Base-by-base conservation (phyloP, 495 filamentous ascomycete genomes). In the Penicillium bialowiezense region DNA sequence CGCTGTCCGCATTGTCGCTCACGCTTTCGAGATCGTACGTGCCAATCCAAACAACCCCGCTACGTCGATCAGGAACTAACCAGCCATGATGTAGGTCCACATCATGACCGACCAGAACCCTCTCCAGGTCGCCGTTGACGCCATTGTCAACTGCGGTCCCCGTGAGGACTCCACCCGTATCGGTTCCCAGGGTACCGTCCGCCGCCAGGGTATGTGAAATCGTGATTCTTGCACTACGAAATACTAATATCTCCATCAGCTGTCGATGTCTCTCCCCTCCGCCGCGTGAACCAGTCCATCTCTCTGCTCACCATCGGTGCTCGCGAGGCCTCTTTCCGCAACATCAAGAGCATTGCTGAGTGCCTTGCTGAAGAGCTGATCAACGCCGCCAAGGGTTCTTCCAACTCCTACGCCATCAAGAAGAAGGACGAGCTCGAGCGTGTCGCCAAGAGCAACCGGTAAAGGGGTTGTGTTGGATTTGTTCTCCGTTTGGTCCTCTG, bases 381-480 rank as follows among this genome's bases (percentile, higher is more conserved):
- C 85, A 99, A 99, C 82, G 95, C 95, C 68, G 93, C 95, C 71
- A 99, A 99, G 88, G 93, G 93, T 60, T 91, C 87, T 85, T 92
- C 88, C 76, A 99, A 99, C 89, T 95, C 89, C 55, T 99, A 97
- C 71, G 93, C 93, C 56, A 99, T 99, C 83, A 99, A 99, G 89
- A 99, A 99, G 90, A 99, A 99, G 91, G 93, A 99, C 74, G 95
- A 99, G 86, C 74, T 99, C 78, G 93, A 98, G 86, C 93, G 93
- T 87, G 93, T 98, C 70, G 93, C 93, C 75, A 98, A 98, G 90
- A 89, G 83, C 79, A 98, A 98, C 85, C 89, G 93, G 86, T 98
- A 97, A 75, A 75, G 58, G 64, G 65, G 49, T 56, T 61, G 56
- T 64, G 57, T 67, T 70, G 65, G 68, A 58, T 60, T 60, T 65